A percentile compares a stretch with the other conserved stretches of the same genome.
Evolutionary conservation across 2,329 filamentous ascomycete genomes (phyloP).

Genomic region (Nigrograna mackinnonii): DNA sequence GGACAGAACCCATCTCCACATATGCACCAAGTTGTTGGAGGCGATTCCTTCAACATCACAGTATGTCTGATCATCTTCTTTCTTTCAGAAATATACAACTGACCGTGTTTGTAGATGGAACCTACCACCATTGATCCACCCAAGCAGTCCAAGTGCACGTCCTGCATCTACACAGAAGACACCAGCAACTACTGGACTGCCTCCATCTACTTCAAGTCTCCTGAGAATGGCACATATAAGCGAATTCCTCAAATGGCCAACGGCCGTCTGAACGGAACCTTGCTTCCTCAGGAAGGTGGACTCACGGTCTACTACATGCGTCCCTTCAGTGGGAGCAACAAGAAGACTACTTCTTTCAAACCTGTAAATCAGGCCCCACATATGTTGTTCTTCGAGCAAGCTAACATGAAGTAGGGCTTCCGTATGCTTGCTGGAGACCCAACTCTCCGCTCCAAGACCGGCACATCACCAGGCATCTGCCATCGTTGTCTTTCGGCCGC

Average conservation of each 20-base stretch:
- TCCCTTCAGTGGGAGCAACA: slow-evolving; percentile 22
- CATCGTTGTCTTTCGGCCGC: slow-evolving; percentile 45
- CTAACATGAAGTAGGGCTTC: slow-evolving; percentile 55
- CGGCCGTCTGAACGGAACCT: slow-evolving; percentile 28
- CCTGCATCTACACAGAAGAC: slow-evolving; percentile 37
- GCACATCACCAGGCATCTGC: slow-evolving; percentile 4
- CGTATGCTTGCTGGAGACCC: slow-evolving; percentile 69
- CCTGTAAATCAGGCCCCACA: slow-evolving; percentile 5
- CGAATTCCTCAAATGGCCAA: slow-evolving; percentile 41
- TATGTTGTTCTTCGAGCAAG: not conserved
- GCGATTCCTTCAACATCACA: slow-evolving; percentile 17
- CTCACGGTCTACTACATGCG: slow-evolving; percentile 43
- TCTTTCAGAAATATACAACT: not conserved
- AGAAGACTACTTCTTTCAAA: slow-evolving; percentile 44
- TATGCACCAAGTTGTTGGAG: slow-evolving; percentile 18
- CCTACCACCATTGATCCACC: slow-evolving; percentile 18
- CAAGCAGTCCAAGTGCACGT: slow-evolving; percentile 19
- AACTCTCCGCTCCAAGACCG: slow-evolving; percentile 5
- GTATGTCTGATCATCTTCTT: slow-evolving; percentile 2
- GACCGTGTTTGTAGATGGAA: slow-evolving; percentile 16
- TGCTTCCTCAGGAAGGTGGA: slow-evolving; percentile 34
- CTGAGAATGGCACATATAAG: slow-evolving; percentile 34
- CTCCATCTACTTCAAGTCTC: slow-evolving; percentile 32
- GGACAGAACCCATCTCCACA: slow-evolving; percentile 14
- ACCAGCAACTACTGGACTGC: slow-evolving; percentile 42